Percentiles rank a stretch among this genome's conserved stretches.
These are phyloP conservation scores for Thielaviopsis punctulata DNA, from an alignment of 2,329 filamentous ascomycete genomes.

Conservation along the genomic window DNA sequence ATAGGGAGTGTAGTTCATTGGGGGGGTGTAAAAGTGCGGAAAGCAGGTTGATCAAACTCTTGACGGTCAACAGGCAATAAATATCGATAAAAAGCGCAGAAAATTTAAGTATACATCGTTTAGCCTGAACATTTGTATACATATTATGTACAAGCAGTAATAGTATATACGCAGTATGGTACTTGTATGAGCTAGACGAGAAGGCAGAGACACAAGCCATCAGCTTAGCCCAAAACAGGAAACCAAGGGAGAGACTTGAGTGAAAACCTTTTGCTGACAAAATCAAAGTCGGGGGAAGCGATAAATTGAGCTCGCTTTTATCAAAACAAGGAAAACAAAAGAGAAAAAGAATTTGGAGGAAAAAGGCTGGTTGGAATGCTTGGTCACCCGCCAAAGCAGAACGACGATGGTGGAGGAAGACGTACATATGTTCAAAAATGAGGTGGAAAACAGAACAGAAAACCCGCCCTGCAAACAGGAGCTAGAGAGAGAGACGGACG, in stretches of 20 bases:
- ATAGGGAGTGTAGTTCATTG: too few relatives aligned
- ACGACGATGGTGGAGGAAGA: too few relatives aligned
- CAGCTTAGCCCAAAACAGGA: conserved; percentile 1
- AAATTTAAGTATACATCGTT: not conserved
- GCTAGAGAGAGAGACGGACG: not conserved
- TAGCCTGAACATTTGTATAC: not conserved
- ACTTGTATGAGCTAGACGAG: conserved; percentile 6
- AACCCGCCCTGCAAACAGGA: not conserved
- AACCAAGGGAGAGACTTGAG: not conserved
- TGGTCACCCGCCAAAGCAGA: not conserved
- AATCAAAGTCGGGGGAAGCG: too few relatives aligned
- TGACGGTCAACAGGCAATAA: not conserved
- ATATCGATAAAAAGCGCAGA: not conserved
- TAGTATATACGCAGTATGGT: not conserved
- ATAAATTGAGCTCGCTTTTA: not conserved
- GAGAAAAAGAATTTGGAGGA: too few relatives aligned
- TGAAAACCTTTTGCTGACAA: not conserved
- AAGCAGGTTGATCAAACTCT: not conserved
- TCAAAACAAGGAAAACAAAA: not conserved
- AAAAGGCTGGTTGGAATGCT: not conserved
- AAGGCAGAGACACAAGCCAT: conserved; percentile 1
- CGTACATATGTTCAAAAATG: too few relatives aligned
- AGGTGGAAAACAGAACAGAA: not conserved
- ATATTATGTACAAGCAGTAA: not conserved
- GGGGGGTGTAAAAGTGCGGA: too few relatives aligned